phyloP scores from a whole-genome alignment of 495 filamentous ascomycete genomes.

The Annulohypoxylon bovei region DNA sequence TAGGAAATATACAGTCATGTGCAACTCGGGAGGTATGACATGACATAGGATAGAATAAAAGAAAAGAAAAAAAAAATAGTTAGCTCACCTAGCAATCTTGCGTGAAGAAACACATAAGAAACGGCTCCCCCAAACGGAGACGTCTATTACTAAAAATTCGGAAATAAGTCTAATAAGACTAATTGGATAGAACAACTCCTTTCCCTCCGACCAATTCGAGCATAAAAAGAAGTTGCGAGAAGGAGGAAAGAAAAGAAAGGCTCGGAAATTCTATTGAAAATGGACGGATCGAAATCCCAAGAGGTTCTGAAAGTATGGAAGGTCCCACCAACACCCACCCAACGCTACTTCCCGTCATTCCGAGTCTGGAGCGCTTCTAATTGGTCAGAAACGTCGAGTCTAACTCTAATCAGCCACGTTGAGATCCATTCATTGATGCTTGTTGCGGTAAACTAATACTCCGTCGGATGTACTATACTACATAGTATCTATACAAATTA shows the following conservation, averaged over 20 bases:
- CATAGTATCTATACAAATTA: no score
- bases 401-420: conserved; percentile 7
- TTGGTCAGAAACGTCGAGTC: conserved; percentile 12
- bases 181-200: conserved; percentile 12
- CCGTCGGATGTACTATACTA: conserved; percentile 35
- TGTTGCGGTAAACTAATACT: conserved; percentile 36
- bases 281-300: conserved; percentile 19
- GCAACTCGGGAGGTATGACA: not conserved
- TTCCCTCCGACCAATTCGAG: conserved; percentile 19
- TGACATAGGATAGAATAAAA: not conserved
- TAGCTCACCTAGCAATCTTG: conserved; percentile 36
- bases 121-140: conserved; percentile 6
- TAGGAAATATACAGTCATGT: not conserved
- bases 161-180: not conserved
- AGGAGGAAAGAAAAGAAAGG: conserved; percentile 19
- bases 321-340: conserved; percentile 19
- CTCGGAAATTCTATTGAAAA: conserved; percentile 31
- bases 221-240: not conserved
- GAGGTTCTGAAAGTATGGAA: conserved; percentile 17
- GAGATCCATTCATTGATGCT: not conserved
- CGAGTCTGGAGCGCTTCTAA: conserved; percentile 36
- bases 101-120: conserved; percentile 14
- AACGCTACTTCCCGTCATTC: conserved; percentile 31
- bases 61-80: conserved; percentile 6
- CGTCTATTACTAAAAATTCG: conserved; percentile 1